A percentile compares a stretch with the other conserved stretches of the same genome.
Conservation (phyloP, 495 filamentous ascomycete genomes). For the Xanthoparmelia taractica region DNA sequence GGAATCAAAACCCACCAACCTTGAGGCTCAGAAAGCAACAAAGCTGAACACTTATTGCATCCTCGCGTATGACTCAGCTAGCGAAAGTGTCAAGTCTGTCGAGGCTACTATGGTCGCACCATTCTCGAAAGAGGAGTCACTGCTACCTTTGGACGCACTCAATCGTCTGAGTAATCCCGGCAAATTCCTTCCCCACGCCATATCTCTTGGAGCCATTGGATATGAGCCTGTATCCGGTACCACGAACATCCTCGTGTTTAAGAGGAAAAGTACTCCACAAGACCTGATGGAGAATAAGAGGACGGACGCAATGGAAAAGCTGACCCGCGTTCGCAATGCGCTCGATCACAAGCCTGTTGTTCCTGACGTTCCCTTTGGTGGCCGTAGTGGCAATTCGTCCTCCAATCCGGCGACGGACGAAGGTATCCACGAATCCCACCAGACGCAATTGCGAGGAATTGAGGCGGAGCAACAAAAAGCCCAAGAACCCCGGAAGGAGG, state of each 20-base stretch:
- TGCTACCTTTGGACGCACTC: conserved; percentile 55
- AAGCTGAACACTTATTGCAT: conserved; percentile 51
- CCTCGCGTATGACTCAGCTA: conserved; percentile 63
- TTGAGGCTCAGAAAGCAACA: not conserved
- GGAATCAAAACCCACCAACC: not conserved
- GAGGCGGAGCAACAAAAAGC: not conserved
- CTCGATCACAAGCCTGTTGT: not conserved
- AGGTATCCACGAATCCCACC: not conserved
- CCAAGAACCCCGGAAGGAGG: not conserved
- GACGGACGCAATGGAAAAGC: conserved; percentile 5
- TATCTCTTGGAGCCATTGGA: conserved; percentile 54
- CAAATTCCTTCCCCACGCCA: conserved; percentile 64
- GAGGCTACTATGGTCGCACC: conserved; percentile 54
- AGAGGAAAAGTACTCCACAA: conserved; percentile 41
- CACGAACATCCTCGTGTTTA: conserved; percentile 65
- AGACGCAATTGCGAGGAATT: not conserved
- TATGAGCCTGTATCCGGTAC: conserved; percentile 67
- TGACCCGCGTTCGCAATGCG: not conserved
- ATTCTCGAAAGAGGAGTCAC: conserved; percentile 29
- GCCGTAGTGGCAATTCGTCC: not conserved
- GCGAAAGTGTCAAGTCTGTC: conserved; percentile 49
- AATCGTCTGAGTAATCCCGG: conserved; percentile 60
- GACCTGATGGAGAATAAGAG: conserved; percentile 20
- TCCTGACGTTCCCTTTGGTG: not conserved
- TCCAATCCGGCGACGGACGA: not conserved